Evolutionary conservation across 371 early-diverging fungal genomes (phyloP).

Genomic region (Mortierella sp.): DNA sequence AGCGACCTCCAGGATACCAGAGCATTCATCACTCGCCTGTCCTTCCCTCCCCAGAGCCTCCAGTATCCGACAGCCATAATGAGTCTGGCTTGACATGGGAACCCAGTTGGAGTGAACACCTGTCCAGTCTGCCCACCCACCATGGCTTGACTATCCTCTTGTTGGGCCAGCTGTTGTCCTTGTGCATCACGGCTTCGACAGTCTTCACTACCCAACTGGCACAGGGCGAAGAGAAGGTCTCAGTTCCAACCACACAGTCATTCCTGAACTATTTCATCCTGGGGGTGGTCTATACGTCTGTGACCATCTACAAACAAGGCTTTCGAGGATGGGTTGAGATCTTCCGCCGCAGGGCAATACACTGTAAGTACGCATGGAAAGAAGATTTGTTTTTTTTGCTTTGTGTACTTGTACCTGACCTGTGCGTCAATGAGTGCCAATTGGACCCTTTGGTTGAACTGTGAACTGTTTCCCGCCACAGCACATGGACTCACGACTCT

Average conservation of each 20-base stretch:
- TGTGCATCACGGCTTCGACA: conserved; percentile 79
- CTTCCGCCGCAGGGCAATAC: conserved; percentile 63
- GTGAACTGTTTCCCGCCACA: no score
- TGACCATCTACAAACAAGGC: conserved; percentile 64
- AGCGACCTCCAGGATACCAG: no score
- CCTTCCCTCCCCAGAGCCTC: no score
- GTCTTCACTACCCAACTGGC: conserved; percentile 68
- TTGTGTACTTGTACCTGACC: neutral
- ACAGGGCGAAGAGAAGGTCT: conserved; percentile 53
- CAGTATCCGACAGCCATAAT: no score
- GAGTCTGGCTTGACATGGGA: no score
- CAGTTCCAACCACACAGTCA: conserved; percentile 75
- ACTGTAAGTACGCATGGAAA: no score
- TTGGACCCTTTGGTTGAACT: neutral
- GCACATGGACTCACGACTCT: no score
- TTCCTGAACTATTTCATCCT: conserved; percentile 74
- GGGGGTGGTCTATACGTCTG: conserved; percentile 67
- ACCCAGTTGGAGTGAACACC: no score
- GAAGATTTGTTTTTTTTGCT: neutral
- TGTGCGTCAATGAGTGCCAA: neutral
- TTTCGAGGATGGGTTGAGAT: conserved; percentile 60
- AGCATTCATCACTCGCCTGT: no score
- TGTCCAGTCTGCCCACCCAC: no score
- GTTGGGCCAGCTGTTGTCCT: conserved; percentile 73
- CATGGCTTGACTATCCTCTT: no score